phyloP scores from a whole-genome alignment of 2,329 filamentous ascomycete genomes.

The Didymella glomerata region DNA sequence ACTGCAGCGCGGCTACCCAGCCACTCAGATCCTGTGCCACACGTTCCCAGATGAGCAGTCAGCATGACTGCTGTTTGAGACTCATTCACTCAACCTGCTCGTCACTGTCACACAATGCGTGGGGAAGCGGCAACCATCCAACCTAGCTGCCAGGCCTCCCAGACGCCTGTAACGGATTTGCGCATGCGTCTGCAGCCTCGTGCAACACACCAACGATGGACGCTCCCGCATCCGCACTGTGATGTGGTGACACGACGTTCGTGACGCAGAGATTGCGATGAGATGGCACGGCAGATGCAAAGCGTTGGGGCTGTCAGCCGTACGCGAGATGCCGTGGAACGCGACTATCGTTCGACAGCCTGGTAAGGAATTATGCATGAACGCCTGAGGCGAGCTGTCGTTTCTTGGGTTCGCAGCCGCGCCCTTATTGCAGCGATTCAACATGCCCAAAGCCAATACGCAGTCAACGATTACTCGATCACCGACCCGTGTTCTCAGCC shows the following conservation, averaged over 20 bases:
- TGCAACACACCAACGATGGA: constrained; percentile 12
- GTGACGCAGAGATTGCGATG: constrained; percentile 18
- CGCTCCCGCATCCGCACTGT: constrained; percentile 17
- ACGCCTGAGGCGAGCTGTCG: constrained; percentile 28
- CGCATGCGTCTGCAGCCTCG: constrained; percentile 14
- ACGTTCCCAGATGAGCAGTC: not conserved
- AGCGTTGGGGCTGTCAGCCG: constrained; percentile 13
- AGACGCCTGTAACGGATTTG: constrained; percentile 1
- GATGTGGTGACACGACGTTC: constrained; percentile 5
- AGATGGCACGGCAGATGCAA: constrained; percentile 8
- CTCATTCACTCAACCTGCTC: constrained; percentile 10
- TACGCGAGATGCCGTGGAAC: constrained; percentile 7
- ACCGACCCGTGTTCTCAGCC: not conserved
- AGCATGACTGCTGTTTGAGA: not conserved
- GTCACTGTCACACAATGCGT: constrained; percentile 24
- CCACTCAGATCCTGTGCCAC: constrained; percentile 1
- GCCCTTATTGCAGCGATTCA: not conserved
- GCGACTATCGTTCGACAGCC: not conserved
- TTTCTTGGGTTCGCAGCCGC: not conserved
- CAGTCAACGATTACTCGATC: not conserved
- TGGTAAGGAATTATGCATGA: constrained; percentile 7
- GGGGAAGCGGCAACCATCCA: constrained; percentile 20
- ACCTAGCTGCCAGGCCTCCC: not conserved
- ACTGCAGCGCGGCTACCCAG: constrained; percentile 15
- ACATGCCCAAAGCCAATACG: not conserved